phyloP scores from a whole-genome alignment of 1,139 yeast genomes.

The Geotrichum fermentans region DNA sequence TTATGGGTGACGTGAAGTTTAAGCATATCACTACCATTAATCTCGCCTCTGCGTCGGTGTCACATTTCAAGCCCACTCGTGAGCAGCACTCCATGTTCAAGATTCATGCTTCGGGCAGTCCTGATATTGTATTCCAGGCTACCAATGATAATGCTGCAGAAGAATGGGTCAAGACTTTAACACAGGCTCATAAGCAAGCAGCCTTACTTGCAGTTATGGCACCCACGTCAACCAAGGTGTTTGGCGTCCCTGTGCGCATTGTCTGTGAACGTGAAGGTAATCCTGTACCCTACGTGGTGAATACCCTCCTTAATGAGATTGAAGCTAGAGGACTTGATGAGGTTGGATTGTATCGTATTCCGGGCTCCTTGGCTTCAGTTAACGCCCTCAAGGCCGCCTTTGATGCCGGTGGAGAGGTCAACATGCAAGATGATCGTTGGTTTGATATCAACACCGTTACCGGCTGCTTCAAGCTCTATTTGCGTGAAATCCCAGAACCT shows the following conservation, averaged over 20 bases:
- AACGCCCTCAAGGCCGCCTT: constrained; percentile 64
- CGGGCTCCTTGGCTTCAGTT: constrained; percentile 81
- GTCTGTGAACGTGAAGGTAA: constrained; percentile 69
- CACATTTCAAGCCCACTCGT: constrained; percentile 26
- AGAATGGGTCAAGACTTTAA: constrained; percentile 62
- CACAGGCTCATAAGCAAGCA: constrained; percentile 42
- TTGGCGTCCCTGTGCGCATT: constrained; percentile 82
- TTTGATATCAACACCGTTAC: constrained; percentile 86
- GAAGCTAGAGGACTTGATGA: constrained; percentile 83
- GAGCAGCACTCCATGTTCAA: constrained; percentile 47
- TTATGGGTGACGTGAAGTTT: constrained; percentile 43
- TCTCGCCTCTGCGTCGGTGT: constrained; percentile 43
- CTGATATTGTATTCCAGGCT: constrained; percentile 62
- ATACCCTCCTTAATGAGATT: constrained; percentile 61
- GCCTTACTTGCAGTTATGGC: constrained; percentile 34
- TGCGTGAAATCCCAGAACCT: constrained; percentile 88
- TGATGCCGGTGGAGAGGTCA: constrained; percentile 65
- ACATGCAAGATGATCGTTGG: constrained; percentile 62
- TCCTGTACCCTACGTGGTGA: constrained; percentile 60
- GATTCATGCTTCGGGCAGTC: constrained; percentile 52
- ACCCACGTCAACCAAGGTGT: constrained; percentile 47
- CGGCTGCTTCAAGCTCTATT: constrained; percentile 77
- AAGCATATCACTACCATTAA: constrained; percentile 58
- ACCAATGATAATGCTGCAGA: constrained; percentile 57
- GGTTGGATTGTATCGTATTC: constrained; percentile 86